Base-by-base conservation (phyloP, 306 rosid species). In the Quercus alba region DNA sequence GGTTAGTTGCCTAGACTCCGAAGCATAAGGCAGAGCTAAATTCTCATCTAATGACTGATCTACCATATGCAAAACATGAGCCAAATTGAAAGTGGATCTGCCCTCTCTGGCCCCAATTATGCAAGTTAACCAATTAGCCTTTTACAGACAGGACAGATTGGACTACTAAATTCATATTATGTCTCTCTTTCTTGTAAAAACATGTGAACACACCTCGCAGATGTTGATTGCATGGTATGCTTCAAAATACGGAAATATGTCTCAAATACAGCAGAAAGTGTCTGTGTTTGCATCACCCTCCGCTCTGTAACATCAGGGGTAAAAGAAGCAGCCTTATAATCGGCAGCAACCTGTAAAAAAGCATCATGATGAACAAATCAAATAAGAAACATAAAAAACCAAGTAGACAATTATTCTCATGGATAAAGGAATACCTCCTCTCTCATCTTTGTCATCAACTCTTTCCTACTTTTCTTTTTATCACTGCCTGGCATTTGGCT, bases 201-300 rank as follows among this genome's bases (percentile, higher is more conserved):
- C 51, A 77, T 35, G 17, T 33, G 64, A 85, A 77, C 72, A 83
- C 68, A 96, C 99, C 94, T 86, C 64, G 78, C 64, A 75, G 52
- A 70, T 38, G 75, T 72, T 81, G 90, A 84, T 74, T 85, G 91
- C 96, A 86, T 85, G 17, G 97, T 83, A 81, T 91, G 89, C 88
- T 92, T 96, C 86, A 93, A 89, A 80, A 96, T 82, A 21, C 97
- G 99, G 80, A 96, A 93, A 83, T 91, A 96, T 57, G 90, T 91
- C 89, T 93, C 98, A 81, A 96, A 96, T 12, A 96, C 88, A 78
- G 98, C 93, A 84, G 98, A 89, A 78, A 93, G 99, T 33, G 97
- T 89, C 77, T 91, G 91, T 46, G 99, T 78, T 83, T 96, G 98
- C 92, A 89, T 93, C 73, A 82, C 88, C 87, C 88, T 88, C 87